Evolutionary conservation across 768 basidiomycete genomes (phyloP), one percentile per base, ranked within the genome.

Genomic region (Tricholoma bakamatsutake): DNA sequence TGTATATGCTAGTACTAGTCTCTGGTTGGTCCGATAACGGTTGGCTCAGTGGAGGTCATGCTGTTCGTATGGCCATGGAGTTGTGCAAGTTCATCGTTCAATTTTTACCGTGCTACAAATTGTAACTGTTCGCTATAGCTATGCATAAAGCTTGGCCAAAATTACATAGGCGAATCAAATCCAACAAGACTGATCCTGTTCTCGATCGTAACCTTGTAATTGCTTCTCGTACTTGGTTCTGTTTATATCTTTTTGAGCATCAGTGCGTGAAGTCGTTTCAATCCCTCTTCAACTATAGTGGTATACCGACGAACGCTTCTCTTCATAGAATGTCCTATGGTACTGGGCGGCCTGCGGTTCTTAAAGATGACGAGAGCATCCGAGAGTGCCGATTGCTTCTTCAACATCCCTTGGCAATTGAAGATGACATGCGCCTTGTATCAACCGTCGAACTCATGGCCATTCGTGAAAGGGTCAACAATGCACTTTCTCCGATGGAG

Each of bases 61-160:
- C 95, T n/a, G 93, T 97, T 8, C 82, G 94, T 50, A 94, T 98
- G 91, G 94, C 92, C 39, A 85, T 97, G 78, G 95, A 98, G 66
- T 76, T 95, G 52, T 93, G 91, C 90, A 66, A 67, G 84, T 70
- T 52, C 24, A 42, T 56, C 39, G 46, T 49, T 60, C 43, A 40
- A 46, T 12, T 28, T 15, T 43, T 12, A 43, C 47, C 11, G 21
- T 30, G 12, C 15, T 28, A 30, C 5, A 50, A 35, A n/a, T 17
- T 30, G 39, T 37, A 43, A 52, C 35, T 48, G 52, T 37, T 40
- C 40, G 37, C 39, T 57, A 35, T 63, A 92, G 90, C 90, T 18
- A 83, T 96, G 79, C 91, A 97, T 69, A 87, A 89, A 67, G 90
- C 94, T 28, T 98, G 95, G 89, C 87, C 93, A 11, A 81, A 79